Base-by-base conservation (phyloP, 202 grass and related monocot genomes). In the Carex arenaria region DNA sequence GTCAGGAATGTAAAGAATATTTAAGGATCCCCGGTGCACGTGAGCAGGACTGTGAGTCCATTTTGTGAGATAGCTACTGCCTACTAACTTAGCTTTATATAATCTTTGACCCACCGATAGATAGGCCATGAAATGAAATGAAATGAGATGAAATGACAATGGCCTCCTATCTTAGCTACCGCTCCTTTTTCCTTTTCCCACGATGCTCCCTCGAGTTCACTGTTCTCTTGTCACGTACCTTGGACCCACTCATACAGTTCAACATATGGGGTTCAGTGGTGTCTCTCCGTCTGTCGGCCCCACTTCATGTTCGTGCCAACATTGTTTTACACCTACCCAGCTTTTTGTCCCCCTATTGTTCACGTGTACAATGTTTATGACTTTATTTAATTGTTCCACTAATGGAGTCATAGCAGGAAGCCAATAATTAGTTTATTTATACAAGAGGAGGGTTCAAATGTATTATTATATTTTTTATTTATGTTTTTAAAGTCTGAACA, bases 201-300 rank as follows among this genome's bases (percentile, higher is more conserved):
- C 36, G 64, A 68, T 68, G 26, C 64, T 72, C 31, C 72, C 72
- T 76, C 26, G n/a, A 40, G 38, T 40, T 40, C 38, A 40, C 38
- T 40, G 38, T 40, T 40, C 38, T 40, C 38, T 71, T 54, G 71
- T 75, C 71, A 55, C 45, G n/a, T 13, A 75, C 71, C 4, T 3
- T 18, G 17, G 18, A 10, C 32, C 71, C 71, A 54, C 71, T 1
- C 45, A 5, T 49, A 51, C 45, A 75, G 18, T 76, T 76, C 72
- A 76, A 53, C 72, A 76, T 55, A 76, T 76, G 72, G 72, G 72
- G 45, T 72, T 72, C 38, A 72, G 32, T 64, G 61, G 22, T 64
- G 61, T 64, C 23, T 22, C 61, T 28, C 61, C 22, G 3, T 22
- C 5, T 64, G 61, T 64, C 61, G 61, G 61, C 10, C 61, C 61